Evolutionary conservation across 352 stramenopile genomes (phyloP).

Genomic region (Phytophthora cajani): DNA sequence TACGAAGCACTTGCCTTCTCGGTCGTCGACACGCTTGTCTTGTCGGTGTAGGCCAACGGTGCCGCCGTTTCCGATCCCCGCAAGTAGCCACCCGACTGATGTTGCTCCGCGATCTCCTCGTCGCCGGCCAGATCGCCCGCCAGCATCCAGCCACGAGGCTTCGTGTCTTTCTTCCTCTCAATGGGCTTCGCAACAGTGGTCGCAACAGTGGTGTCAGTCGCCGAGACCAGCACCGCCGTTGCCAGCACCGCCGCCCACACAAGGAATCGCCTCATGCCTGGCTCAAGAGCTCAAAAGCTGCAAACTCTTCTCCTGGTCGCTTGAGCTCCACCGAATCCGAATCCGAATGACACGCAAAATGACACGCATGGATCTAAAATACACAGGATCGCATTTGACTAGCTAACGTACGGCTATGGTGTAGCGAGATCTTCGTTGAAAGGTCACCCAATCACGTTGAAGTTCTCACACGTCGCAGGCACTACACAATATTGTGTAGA

Average conservation of each 20-base stretch:
- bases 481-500: constrained; percentile 20
- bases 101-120: neutral
- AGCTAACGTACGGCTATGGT: constrained; percentile 7
- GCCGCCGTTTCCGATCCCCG: constrained; percentile 1
- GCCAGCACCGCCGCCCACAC: constrained; percentile 7
- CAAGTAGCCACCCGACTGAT: neutral
- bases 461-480: constrained; percentile 15
- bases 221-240: constrained; percentile 7
- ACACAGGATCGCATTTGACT: constrained; percentile 3
- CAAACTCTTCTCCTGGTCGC: neutral
- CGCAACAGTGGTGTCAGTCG: constrained; percentile 5
- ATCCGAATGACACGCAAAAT: neutral
- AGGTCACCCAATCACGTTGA: neutral
- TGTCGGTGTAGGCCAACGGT: neutral
- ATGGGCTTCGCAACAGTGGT: constrained; percentile 4
- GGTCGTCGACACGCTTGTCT: neutral
- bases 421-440: constrained; percentile 5
- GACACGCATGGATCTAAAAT: too few relatives aligned
- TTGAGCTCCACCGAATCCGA: constrained; percentile 3
- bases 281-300: neutral
- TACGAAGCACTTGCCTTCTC: constrained; percentile 1
- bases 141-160: neutral
- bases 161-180: constrained; percentile 1
- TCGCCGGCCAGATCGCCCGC: constrained; percentile 2
- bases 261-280: constrained; percentile 22